Conservation (phyloP, 2,329 filamentous ascomycete species). For the Colletotrichum costaricense region DNA sequence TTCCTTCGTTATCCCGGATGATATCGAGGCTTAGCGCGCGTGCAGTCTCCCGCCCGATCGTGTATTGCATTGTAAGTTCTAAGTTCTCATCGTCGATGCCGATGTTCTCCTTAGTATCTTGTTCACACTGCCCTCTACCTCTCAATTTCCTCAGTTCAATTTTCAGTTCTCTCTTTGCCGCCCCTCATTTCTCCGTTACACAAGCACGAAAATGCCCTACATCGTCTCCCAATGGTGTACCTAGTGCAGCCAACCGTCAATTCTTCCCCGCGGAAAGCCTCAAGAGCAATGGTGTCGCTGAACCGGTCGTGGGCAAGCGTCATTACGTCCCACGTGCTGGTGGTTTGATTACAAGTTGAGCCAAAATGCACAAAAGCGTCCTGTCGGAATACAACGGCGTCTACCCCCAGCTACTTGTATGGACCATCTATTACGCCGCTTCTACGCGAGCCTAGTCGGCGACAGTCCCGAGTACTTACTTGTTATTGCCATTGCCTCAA, state of each 20-base stretch:
- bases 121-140: neutral
- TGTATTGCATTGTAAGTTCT: slow-evolving; percentile 24
- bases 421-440: neutral
- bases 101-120: neutral
- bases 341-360: neutral
- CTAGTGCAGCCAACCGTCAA: neutral
- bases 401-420: neutral
- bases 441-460: slow-evolving; percentile 8
- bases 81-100: slow-evolving; percentile 1
- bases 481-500: neutral
- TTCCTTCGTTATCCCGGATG: slow-evolving; percentile 26
- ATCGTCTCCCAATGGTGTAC: neutral
- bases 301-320: neutral
- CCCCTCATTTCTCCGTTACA: slow-evolving; percentile 1
- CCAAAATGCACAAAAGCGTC: neutral
- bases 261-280: neutral
- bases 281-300: neutral
- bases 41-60: slow-evolving; percentile 20
- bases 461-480: neutral
- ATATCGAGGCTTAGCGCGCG: slow-evolving; percentile 31
- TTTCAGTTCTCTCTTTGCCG: neutral
- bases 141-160: neutral
- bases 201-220: neutral
- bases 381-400: neutral
- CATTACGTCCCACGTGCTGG: neutral